Percentiles rank a stretch among this genome's conserved stretches.
These are phyloP conservation scores for Uronychia setigera DNA, from an alignment of 73 alveolate species.

Conservation along the genomic window DNA sequence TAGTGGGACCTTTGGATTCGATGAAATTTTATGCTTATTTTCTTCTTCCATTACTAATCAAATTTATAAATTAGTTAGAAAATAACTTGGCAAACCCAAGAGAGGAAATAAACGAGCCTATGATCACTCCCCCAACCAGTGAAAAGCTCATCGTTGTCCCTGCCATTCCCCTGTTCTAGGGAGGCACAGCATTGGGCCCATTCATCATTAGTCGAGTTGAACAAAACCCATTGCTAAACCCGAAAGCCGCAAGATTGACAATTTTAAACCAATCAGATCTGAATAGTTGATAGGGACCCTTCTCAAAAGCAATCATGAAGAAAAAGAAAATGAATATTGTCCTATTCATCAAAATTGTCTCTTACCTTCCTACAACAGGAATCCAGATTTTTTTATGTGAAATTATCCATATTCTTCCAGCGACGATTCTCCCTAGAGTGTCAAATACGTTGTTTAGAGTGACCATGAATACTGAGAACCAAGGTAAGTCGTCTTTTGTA, in stretches of 20 bases:
- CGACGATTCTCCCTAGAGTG: constrained; percentile 54
- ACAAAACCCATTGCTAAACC: constrained; percentile 66
- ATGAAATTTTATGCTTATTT: too few species aligned
- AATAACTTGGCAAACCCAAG: too few species aligned
- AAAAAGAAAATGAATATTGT: constrained; percentile 39
- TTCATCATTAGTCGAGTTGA: constrained; percentile 62
- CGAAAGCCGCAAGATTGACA: constrained; percentile 63
- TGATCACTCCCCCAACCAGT: constrained; percentile 62
- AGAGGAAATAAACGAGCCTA: constrained; percentile 54
- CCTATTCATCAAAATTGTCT: constrained; percentile 1
- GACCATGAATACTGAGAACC: constrained; percentile 47
- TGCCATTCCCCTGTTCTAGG: constrained; percentile 56
- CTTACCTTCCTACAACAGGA: neutral
- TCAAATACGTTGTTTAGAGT: constrained; percentile 43
- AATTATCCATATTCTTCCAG: constrained; percentile 26
- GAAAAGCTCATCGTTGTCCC: constrained; percentile 59
- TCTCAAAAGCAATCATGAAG: constrained; percentile 26
- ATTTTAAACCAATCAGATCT: constrained; percentile 68
- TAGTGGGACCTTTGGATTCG: too few species aligned
- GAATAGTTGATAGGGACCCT: constrained; percentile 65
- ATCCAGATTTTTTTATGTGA: neutral
- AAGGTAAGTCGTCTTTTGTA: constrained; percentile 13
- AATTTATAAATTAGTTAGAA: too few species aligned
- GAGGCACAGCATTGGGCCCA: constrained; percentile 68
- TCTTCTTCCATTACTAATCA: constrained; percentile 21